A percentile compares a stretch with the other conserved stretches of the same genome.
These are phyloP conservation scores for Lepiota subincarnata DNA, from an alignment of 768 basidiomycete genomes.

Conservation along the genomic window DNA sequence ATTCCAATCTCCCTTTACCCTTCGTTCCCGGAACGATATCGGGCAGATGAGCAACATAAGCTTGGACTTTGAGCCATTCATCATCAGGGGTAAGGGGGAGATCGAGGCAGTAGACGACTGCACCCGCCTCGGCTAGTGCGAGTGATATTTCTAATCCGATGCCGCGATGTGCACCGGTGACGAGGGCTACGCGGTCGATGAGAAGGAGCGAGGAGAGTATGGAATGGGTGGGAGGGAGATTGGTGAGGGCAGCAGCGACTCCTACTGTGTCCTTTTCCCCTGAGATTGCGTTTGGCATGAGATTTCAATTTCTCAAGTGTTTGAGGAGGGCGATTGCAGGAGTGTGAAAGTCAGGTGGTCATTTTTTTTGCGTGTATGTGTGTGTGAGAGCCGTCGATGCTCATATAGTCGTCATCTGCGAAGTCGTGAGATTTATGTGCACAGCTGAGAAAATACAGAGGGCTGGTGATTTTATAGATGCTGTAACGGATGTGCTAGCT, in stretches of 20 bases:
- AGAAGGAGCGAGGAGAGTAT: conserved; percentile 18
- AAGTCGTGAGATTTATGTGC: too few relatives aligned
- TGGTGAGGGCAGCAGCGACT: conserved; percentile 12
- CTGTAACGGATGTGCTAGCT: too few relatives aligned
- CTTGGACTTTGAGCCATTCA: conserved; percentile 21
- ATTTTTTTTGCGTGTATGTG: too few relatives aligned
- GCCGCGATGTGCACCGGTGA: conserved; percentile 24
- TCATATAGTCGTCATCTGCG: too few relatives aligned
- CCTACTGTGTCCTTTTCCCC: too few relatives aligned
- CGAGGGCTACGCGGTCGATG: conserved; percentile 19
- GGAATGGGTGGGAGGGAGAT: conserved; percentile 1
- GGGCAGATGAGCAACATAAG: conserved; percentile 34
- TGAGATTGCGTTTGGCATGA: too few relatives aligned
- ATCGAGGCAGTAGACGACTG: conserved; percentile 56
- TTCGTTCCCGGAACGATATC: conserved; percentile 1
- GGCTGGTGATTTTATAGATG: too few relatives aligned
- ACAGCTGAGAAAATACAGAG: too few relatives aligned
- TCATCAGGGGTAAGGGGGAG: conserved; percentile 41
- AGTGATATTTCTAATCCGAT: conserved; percentile 27
- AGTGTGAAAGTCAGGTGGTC: too few relatives aligned
- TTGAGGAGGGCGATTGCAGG: too few relatives aligned
- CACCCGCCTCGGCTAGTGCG: conserved; percentile 23
- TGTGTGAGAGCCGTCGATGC: too few relatives aligned
- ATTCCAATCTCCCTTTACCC: conserved; percentile 35
- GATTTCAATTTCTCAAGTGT: too few relatives aligned